Evolutionary conservation across 768 basidiomycete genomes (phyloP), one percentile per base, ranked within the genome.

Genomic region (Ramaria rubella): DNA sequence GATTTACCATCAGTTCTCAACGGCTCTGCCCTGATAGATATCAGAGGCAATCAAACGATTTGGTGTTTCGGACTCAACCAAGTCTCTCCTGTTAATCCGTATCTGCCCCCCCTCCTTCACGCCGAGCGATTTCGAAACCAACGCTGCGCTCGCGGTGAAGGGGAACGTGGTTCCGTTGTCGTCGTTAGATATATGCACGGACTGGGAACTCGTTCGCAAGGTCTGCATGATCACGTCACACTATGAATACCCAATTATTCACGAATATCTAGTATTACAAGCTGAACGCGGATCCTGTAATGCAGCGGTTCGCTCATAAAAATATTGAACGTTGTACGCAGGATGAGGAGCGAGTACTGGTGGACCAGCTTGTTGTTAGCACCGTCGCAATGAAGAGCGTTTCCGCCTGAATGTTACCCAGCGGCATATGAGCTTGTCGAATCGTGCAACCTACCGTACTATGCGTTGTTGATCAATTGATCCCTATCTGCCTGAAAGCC

Each of bases 1-100:
- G 8, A 19, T 52, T 19, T 7, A 26, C 21, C 30, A 27, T 3
- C 24, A 19, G 46, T 56, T 14, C 17, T 33, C n/a, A 46, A 15
- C 24, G 15, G 21, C 31, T 12, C 24, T 55, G n/a, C n/a, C 27
- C 30, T 26, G 8, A n/a, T 55, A 94, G 91, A 97, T 98, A 52
- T 81, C 86, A 2, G 94, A 98, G 63, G 87, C 87, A 0, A 81
- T 98, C 58, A 79, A 82, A 49, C 81, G 90, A 57, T 95, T 92
- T 63, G 94, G 94, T 5, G 75, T 96, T 5, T 86, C 87, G 0
- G 82, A 86, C 40, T 69, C 68, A 4, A 85, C 80, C 26, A 77
- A 74, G 0, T 73, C 83, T 14, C 75, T 96, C 19, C 64, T 94
- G 30, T 82, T 95, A 9, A 84, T 95, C 14, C 78, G 84, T 12